A percentile compares a stretch with the other conserved stretches of the same genome.
Conservation (phyloP, 106 monocot species). For the Chionographis japonica region DNA sequence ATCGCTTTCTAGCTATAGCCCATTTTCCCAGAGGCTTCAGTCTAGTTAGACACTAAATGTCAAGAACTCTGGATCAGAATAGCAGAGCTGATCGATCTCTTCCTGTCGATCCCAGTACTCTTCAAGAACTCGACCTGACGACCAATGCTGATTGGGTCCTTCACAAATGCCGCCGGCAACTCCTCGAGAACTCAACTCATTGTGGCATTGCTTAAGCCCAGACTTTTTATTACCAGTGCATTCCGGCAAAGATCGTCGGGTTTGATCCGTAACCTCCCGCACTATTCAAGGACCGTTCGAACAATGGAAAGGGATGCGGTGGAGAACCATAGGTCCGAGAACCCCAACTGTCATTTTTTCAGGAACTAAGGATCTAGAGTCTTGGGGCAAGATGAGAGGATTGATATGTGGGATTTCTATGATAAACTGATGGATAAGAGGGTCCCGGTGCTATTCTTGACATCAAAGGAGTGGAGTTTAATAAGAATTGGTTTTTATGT, state of each 20-base stretch:
- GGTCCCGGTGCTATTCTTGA: constrained; percentile 16
- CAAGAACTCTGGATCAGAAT: constrained; percentile 36
- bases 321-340: constrained; percentile 16
- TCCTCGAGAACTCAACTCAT: constrained; percentile 21
- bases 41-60: constrained; percentile 17
- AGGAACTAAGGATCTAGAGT: constrained; percentile 19
- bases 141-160: constrained; percentile 12
- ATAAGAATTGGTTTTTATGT: constrained; percentile 24
- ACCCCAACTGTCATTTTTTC: constrained; percentile 17
- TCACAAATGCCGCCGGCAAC: constrained; percentile 24
- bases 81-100: constrained; percentile 40
- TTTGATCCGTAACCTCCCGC: constrained; percentile 18
- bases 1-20: constrained; percentile 30
- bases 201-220: constrained; percentile 42
- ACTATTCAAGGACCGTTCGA: constrained; percentile 32
- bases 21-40: constrained; percentile 50
- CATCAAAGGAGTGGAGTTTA: neutral
- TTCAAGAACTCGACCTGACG: constrained; percentile 33
- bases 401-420: constrained; percentile 14
- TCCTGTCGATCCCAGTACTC: constrained; percentile 16
- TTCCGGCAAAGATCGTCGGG: constrained; percentile 18
- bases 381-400: constrained; percentile 14
- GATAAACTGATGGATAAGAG: constrained; percentile 23
- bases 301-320: constrained; percentile 6
- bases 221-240: constrained; percentile 18